phyloP scores from a whole-genome alignment of 352 stramenopile species.

The Phytophthora europaea region DNA sequence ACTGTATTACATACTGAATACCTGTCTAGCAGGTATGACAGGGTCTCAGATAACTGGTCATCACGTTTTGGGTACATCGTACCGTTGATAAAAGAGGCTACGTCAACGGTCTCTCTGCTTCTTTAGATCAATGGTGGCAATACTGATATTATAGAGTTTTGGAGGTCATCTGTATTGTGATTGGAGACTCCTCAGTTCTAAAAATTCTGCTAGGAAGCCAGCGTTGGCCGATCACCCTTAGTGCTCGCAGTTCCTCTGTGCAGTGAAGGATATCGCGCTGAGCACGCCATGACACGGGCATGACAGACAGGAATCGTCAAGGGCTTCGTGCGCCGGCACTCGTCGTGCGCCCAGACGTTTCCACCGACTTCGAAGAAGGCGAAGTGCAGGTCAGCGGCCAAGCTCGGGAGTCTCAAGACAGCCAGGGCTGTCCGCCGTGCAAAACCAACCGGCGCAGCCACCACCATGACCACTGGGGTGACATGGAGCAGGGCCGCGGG shows the following conservation, averaged over 20 bases:
- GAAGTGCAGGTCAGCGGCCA: not conserved
- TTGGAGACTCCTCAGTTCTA: not conserved
- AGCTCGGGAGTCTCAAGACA: not conserved
- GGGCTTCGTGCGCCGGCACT: not conserved
- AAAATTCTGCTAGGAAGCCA: not conserved
- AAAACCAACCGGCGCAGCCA: not conserved
- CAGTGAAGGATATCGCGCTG: not conserved
- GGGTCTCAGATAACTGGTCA: too few species aligned
- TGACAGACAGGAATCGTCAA: not conserved
- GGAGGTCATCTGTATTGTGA: not conserved
- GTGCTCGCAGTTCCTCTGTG: not conserved
- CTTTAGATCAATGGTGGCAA: not conserved
- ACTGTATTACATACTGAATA: too few species aligned
- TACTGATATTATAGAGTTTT: not conserved
- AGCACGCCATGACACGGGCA: not conserved
- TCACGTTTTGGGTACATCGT: too few species aligned
- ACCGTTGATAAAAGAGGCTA: too few species aligned
- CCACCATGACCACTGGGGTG: too few species aligned
- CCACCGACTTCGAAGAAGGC: not conserved
- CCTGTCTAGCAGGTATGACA: too few species aligned
- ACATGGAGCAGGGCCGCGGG: not conserved
- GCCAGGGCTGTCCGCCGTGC: not conserved
- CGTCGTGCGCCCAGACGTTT: not conserved
- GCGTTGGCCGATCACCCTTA: not conserved
- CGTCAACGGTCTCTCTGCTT: not conserved